Evolutionary conservation across 2,329 filamentous ascomycete species (phyloP), one percentile per base, ranked within the genome.

Genomic region (Fusarium sp.): DNA sequence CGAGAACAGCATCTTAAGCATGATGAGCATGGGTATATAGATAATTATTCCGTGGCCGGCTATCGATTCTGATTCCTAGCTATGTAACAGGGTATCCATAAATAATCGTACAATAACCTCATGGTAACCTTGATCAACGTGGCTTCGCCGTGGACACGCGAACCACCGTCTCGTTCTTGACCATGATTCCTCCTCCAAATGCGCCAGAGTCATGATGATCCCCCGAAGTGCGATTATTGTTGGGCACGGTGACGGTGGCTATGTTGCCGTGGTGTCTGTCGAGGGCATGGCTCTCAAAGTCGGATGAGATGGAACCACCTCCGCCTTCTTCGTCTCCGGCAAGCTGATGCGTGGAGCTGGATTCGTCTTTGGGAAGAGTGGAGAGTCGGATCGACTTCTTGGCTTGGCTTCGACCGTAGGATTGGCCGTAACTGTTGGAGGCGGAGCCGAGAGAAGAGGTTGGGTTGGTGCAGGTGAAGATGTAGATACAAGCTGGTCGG

Each of bases 111-210:
- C 48, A 52, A 29, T 4, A 13, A 29, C 2, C 27, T 13, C 16
- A n/a, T 52, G 2, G 10, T 3, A 52, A 29, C 24, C n/a, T 31
- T 54, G 27, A 9, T 54, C 27, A 54, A 20, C 27, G 50, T 20
- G 50, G 18, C n/a, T 57, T 57, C 20, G 54, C 31, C 54, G 33
- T 27, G 16, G 54, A 35, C 22, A 71, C 56, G 0, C 52, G 37
- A 22, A 74, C 64, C 8, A 48, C 54, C 4, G 69, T 75, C 62
- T 75, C 71, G 50, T 72, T 75, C 61, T 72, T 74, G 22, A 75
- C 73, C 37, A 72, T 54, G 8, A 75, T 73, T 6, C 71, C 73
- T 2, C 64, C 67, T 6, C 45, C 13, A 20, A 52, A 33, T 3
- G 37, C 11, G 24, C n/a, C 48, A 27, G 54, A n/a, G 16, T 37